Conservation (phyloP, 1,139 yeast species). For the Saccharomyces hybrid region DNA sequence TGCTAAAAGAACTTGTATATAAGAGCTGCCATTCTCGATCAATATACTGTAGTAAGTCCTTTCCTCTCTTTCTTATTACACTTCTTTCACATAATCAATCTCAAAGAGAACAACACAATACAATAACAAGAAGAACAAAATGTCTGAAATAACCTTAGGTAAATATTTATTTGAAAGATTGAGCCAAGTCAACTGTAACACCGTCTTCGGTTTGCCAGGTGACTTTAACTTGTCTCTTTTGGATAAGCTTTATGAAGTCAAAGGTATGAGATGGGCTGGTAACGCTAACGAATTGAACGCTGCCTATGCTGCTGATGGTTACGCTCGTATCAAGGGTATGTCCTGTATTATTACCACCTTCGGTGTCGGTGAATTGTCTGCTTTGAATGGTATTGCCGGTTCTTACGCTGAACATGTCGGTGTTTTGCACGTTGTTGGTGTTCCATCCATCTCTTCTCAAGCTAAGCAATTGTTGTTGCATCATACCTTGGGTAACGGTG, state of each 20-base stretch:
- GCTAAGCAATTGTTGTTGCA: slow-evolving; percentile 50
- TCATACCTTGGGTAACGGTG: slow-evolving; percentile 79
- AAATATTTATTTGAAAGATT: slow-evolving; percentile 56
- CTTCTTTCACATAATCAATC: background rate
- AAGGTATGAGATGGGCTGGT: slow-evolving; percentile 58
- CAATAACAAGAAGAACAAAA: slow-evolving; percentile 11
- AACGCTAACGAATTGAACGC: slow-evolving; percentile 68
- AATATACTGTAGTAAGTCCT: background rate
- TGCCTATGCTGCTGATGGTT: slow-evolving; percentile 66
- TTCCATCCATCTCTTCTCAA: slow-evolving; percentile 57
- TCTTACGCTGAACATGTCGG: slow-evolving; percentile 76
- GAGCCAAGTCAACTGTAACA: slow-evolving; percentile 42
- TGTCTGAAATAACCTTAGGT: slow-evolving; percentile 45
- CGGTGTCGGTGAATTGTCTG: slow-evolving; percentile 86
- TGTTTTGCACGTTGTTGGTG: slow-evolving; percentile 76
- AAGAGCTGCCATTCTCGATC: background rate
- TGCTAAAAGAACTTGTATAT: background rate
- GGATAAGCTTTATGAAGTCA: slow-evolving; percentile 56
- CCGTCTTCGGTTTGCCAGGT: slow-evolving; percentile 63
- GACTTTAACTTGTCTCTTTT: slow-evolving; percentile 59
- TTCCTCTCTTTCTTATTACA: background rate
- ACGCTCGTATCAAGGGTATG: slow-evolving; percentile 57
- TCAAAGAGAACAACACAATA: background rate
- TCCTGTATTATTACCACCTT: slow-evolving; percentile 57
- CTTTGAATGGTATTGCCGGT: slow-evolving; percentile 77